Conservation (phyloP, 1,284 basidiomycete genomes). For the Rhodotorula sp. region DNA sequence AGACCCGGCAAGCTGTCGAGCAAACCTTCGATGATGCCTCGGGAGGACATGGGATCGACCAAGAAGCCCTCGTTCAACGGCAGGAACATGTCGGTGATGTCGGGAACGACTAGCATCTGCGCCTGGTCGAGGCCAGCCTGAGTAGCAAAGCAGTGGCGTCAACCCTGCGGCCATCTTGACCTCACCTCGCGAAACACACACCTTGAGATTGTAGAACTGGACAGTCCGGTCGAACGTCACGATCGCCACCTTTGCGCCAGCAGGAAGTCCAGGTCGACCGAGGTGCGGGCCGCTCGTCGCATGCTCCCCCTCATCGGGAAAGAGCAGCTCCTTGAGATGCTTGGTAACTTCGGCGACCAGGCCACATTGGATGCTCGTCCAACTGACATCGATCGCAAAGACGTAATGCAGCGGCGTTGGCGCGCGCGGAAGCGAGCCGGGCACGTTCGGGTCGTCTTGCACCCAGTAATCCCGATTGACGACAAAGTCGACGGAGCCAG, state of each 20-base stretch:
- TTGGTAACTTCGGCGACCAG: conserved; percentile 70
- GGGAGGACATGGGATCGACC: conserved; percentile 69
- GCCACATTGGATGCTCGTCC: conserved; percentile 67
- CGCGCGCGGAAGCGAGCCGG: conserved; percentile 51
- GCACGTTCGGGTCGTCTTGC: conserved; percentile 53
- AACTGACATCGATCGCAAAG: conserved; percentile 86
- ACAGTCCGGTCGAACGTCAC: conserved; percentile 79
- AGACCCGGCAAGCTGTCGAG: conserved; percentile 67
- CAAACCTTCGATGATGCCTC: conserved; percentile 38
- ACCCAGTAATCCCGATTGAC: conserved; percentile 89
- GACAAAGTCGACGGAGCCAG: conserved; percentile 87
- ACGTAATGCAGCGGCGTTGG: conserved; percentile 74
- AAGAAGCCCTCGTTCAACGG: conserved; percentile 74
- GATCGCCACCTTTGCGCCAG: conserved; percentile 63
- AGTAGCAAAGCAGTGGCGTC: not conserved
- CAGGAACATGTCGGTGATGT: conserved; percentile 86
- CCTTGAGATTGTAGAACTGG: conserved; percentile 87
- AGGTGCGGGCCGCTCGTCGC: conserved; percentile 47
- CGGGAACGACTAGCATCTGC: conserved; percentile 79
- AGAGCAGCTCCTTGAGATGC: conserved; percentile 66
- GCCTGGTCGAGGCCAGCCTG: conserved; percentile 62
- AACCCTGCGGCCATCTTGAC: too few species aligned
- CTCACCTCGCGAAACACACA: conserved; percentile 52
- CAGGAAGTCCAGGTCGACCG: conserved; percentile 43
- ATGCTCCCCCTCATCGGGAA: conserved; percentile 52